Evolutionary conservation across 352 stramenopile genomes (phyloP), one percentile per base, ranked within the genome.

Genomic region (Pythium coloratum): DNA sequence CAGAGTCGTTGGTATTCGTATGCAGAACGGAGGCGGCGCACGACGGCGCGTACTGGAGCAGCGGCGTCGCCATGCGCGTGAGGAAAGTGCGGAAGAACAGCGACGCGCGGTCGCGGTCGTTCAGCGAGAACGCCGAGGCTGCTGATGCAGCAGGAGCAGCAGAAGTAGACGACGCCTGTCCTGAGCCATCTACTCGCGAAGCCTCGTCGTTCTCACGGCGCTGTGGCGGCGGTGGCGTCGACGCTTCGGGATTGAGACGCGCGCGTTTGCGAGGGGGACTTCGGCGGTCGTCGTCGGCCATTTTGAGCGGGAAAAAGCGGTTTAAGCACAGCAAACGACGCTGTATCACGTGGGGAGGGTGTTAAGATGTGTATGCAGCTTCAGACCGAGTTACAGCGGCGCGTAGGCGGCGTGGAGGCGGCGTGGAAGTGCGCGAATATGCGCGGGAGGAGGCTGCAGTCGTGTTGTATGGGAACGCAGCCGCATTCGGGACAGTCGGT

Each of bases 261-360:
- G 71, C 73, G 58, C 69, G 74, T 56, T 80, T 81, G 12, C 73
- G 65, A 49, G 76, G 73, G 38, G 76, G 73, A 47, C 61, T 76
- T 16, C 60, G 51, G 13, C 72, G 69, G 55, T 78, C 71, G 70
- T 78, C 72, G 55, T 72, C 61, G 56, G 59, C 66, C 66, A 72
- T 71, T 62, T 58, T 14, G 24, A 26, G 13, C 8, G 10, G 44
- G 32, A 24, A 24, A 5, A 59, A 55, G 30, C 71, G 69, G 49
- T 42, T 40, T 81, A 60, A 44, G 33, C 71, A 18, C 59, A 60
- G 13, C 18, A 30, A 16, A 61, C 14, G 2, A 65, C 38, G 55
- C 36, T 46, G 40, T 57, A 47, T 59, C 76, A 67, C 16, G 49
- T 70, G 56, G 64, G 24, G 12, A 49, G 2, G 7, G 14, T 49